These are phyloP conservation scores for Suillus subaureus DNA, from an alignment of 768 basidiomycete species.

Conservation along the genomic window DNA sequence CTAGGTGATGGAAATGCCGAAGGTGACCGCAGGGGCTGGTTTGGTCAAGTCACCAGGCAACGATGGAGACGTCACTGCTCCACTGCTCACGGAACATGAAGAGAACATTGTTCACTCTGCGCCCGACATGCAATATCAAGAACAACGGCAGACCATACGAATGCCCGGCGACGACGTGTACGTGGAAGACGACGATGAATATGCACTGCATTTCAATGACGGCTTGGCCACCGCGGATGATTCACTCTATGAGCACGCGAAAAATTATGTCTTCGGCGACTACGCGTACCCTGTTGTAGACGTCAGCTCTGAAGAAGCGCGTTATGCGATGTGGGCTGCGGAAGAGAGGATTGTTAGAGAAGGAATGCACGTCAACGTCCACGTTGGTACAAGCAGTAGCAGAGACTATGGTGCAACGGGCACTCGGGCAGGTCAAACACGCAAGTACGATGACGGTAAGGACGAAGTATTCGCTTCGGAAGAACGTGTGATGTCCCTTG, in stretches of 20 bases:
- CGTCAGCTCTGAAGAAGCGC: constrained; percentile 61
- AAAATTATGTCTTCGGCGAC: constrained; percentile 84
- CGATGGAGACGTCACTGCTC: constrained; percentile 68
- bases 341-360: constrained; percentile 33
- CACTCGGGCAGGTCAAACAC: constrained; percentile 12
- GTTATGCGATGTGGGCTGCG: constrained; percentile 30
- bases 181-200: constrained; percentile 37
- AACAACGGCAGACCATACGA: constrained; percentile 17
- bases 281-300: constrained; percentile 91
- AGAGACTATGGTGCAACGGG: constrained; percentile 32
- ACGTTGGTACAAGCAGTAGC: constrained; percentile 7
- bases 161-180: constrained; percentile 34
- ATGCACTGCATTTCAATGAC: constrained; percentile 29
- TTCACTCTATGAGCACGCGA: constrained; percentile 71
- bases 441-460: constrained; percentile 12
- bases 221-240: constrained; percentile 61
- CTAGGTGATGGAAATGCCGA: constrained; percentile 38
- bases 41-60: constrained; percentile 32
- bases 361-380: constrained; percentile 13
- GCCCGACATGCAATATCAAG: constrained; percentile 48
- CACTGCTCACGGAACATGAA: constrained; percentile 66
- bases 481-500: constrained; percentile 13
- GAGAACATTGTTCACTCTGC: constrained; percentile 67
- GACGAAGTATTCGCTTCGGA: constrained; percentile 11
- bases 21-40: constrained; percentile 39